Evolutionary conservation across 192 early-diverging fungal genomes (phyloP).

Genomic region (Haplosporangium gracile): DNA sequence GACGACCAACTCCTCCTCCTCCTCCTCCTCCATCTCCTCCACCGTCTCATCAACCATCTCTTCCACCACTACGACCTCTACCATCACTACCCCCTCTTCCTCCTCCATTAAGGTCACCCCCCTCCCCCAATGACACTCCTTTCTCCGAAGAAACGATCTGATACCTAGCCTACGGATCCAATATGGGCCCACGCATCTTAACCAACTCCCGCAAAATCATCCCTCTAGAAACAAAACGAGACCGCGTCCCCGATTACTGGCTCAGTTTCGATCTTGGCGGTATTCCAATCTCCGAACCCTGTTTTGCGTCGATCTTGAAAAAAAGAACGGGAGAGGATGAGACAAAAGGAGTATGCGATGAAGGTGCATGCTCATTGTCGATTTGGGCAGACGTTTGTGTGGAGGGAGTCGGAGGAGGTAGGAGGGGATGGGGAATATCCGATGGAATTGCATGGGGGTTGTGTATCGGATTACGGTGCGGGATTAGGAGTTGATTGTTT

Average conservation of each 20-base stretch:
- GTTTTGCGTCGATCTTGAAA: conserved; percentile 29
- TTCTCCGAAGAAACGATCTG: not conserved
- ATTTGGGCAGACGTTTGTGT: conserved; percentile 17
- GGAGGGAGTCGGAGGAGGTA: not conserved
- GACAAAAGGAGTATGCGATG: conserved; percentile 16
- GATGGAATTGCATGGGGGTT: conserved; percentile 20
- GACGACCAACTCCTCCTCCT: no score
- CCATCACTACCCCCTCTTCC: not conserved
- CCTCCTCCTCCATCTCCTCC: no score
- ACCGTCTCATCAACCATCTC: not conserved
- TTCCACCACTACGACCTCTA: not conserved
- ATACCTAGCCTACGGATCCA: conserved; percentile 24
- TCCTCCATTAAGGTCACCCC: not conserved
- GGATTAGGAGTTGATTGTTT: conserved; percentile 11
- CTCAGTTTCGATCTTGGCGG: conserved; percentile 19
- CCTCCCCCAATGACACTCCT: not conserved
- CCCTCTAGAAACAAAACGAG: conserved; percentile 2
- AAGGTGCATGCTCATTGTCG: conserved; percentile 8
- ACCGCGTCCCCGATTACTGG: conserved; percentile 26
- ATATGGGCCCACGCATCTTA: conserved; percentile 14
- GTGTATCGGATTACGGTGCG: conserved; percentile 8
- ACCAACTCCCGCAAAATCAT: conserved; percentile 13
- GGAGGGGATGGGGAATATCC: conserved; percentile 3
- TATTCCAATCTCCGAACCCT: conserved; percentile 19
- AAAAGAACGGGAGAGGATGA: not conserved